These are phyloP conservation scores for Lachancea waltii DNA, from an alignment of 805 yeast genomes.

Conservation along the genomic window DNA sequence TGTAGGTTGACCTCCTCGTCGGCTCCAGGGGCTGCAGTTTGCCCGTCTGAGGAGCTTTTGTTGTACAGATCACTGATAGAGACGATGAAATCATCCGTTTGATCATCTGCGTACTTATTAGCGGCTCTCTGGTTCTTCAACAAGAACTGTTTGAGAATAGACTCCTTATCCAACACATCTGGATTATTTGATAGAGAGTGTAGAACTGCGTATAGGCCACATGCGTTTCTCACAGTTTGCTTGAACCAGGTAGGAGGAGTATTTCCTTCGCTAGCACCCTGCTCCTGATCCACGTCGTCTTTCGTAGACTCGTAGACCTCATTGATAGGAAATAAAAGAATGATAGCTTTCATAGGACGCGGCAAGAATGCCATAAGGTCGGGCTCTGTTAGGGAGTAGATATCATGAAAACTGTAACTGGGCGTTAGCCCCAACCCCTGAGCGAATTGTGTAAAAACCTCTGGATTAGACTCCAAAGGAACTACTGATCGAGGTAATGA, in stretches of 20 bases:
- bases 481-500: constrained; percentile 43
- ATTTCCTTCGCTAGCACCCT: constrained; percentile 11
- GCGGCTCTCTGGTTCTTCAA: constrained; percentile 16
- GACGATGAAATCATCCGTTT: constrained; percentile 30
- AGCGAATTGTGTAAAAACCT: constrained; percentile 66
- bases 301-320: constrained; percentile 46
- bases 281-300: constrained; percentile 27
- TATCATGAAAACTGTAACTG: constrained; percentile 62
- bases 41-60: constrained; percentile 40
- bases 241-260: constrained; percentile 57
- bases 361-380: constrained; percentile 78
- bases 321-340: constrained; percentile 80
- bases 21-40: constrained; percentile 61
- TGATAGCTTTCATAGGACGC: constrained; percentile 66
- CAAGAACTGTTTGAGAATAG: constrained; percentile 19
- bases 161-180: constrained; percentile 19
- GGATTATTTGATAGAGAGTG: constrained; percentile 47
- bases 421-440: constrained; percentile 59
- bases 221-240: constrained; percentile 81
- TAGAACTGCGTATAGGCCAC: constrained; percentile 85
- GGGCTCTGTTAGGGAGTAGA: constrained; percentile 77
- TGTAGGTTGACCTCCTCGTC: constrained; percentile 55
- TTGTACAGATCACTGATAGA: constrained; percentile 18
- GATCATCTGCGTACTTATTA: constrained; percentile 42
- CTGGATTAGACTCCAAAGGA: constrained; percentile 90